A percentile compares a stretch with the other conserved stretches of the same genome.
These are phyloP conservation scores for Canavalia gladiata DNA, from an alignment of 306 rosid species.

Conservation along the genomic window DNA sequence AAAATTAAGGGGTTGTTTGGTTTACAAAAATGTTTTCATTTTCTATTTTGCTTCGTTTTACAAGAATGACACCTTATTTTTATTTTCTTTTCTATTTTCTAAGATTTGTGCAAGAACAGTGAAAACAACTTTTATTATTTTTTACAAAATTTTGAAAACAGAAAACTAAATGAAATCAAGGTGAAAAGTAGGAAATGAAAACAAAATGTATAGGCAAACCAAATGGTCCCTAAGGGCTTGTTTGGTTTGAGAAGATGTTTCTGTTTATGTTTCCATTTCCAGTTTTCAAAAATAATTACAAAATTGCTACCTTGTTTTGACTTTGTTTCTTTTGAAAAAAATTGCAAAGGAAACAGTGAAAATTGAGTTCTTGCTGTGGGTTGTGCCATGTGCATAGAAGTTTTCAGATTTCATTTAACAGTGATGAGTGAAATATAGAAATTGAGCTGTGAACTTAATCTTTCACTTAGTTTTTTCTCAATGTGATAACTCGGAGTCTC, in stretches of 20 bases:
- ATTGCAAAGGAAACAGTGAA: background rate
- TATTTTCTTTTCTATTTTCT: no score
- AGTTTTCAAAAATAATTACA: no score
- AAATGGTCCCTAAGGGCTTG: background rate
- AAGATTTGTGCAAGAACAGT: no score
- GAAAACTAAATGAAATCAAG: no score
- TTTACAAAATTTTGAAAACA: no score
- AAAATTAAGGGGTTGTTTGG: background rate
- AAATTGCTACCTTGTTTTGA: background rate
- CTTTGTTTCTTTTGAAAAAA: background rate
- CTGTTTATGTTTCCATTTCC: background rate
- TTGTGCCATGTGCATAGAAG: background rate
- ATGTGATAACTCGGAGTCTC: conserved; percentile 10
- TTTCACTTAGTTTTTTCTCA: conserved; percentile 3
- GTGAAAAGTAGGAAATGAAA: no score
- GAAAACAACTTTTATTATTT: no score
- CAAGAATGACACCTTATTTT: no score
- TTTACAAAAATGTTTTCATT: no score
- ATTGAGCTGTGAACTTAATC: background rate
- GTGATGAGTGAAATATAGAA: background rate
- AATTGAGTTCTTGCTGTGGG: background rate
- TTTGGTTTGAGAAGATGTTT: background rate
- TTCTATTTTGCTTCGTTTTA: no score
- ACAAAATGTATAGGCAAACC: no score
- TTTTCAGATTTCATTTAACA: background rate